Percentiles rank a stretch among this genome's conserved stretches.
These are phyloP conservation scores for Trametes cingulata DNA, from an alignment of 768 basidiomycete species.

Conservation along the genomic window DNA sequence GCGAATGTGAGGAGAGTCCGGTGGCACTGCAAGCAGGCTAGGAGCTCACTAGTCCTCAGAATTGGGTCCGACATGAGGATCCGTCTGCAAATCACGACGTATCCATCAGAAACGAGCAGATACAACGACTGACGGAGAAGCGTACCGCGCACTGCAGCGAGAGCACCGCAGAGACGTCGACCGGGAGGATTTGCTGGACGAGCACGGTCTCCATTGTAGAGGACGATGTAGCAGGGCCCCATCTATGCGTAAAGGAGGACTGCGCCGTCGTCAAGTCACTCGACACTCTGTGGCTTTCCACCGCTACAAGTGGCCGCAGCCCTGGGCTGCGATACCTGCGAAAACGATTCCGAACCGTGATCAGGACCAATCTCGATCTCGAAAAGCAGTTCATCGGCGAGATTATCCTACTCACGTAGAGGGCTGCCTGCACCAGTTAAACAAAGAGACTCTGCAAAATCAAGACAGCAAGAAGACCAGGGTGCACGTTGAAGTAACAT, in stretches of 20 bases:
- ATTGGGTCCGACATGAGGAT: conserved; percentile 55
- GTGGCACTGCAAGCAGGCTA: neutral
- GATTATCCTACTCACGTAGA: conserved; percentile 40
- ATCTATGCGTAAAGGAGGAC: conserved; percentile 50
- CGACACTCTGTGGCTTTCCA: conserved; percentile 52
- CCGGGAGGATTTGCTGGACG: conserved; percentile 55
- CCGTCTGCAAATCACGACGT: conserved; percentile 42
- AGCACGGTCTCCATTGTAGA: conserved; percentile 63
- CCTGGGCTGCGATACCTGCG: conserved; percentile 50
- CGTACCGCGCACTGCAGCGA: conserved; percentile 61
- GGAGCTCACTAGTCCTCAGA: conserved; percentile 55
- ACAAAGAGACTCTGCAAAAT: conserved; percentile 15
- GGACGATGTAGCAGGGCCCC: conserved; percentile 52
- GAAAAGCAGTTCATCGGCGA: no score
- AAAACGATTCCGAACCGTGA: neutral
- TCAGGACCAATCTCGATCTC: neutral
- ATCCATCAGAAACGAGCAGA: no score
- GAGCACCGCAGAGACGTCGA: conserved; percentile 48
- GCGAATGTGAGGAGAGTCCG: neutral
- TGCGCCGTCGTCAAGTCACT: conserved; percentile 66
- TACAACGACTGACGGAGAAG: neutral
- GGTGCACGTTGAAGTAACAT: neutral
- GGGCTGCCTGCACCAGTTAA: conserved; percentile 35
- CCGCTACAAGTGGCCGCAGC: conserved; percentile 48
- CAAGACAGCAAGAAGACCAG: conserved; percentile 2